phyloP scores from a whole-genome alignment of 1,284 basidiomycete genomes.

The Trichosporon coremiiforme region DNA sequence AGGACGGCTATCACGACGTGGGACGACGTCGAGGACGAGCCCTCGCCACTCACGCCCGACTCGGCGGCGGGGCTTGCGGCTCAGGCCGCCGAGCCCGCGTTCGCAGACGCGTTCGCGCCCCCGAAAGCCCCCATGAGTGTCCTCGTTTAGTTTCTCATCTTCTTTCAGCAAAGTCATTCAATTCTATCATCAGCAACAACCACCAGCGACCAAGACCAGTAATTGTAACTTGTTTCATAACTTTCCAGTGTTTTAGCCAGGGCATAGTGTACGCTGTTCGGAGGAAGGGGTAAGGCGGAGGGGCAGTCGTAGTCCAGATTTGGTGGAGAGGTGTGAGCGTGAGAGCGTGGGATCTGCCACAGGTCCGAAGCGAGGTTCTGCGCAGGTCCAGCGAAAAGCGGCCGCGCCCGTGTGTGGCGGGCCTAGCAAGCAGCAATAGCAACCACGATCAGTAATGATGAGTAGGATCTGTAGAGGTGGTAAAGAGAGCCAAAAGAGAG shows the following conservation, averaged over 20 bases:
- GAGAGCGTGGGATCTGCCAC: not conserved
- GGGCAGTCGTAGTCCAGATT: not conserved
- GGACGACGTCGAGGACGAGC: conserved; percentile 18
- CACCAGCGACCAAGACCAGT: not conserved
- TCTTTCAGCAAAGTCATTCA: not conserved
- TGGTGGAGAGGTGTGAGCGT: not conserved
- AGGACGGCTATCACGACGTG: conserved; percentile 26
- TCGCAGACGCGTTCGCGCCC: not conserved
- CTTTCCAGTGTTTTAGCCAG: not conserved
- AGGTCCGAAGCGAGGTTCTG: not conserved
- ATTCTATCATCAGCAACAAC: not conserved
- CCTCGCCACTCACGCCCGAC: not conserved
- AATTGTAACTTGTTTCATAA: conserved; percentile 11
- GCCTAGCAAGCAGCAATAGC: not conserved
- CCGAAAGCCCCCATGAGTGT: conserved; percentile 8
- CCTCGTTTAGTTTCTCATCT: not conserved
- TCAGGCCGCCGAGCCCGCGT: conserved; percentile 9
- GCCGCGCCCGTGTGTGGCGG: not conserved
- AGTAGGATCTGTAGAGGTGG: not conserved
- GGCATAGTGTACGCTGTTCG: not conserved
- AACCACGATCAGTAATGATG: not conserved
- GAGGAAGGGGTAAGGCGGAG: too few species aligned
- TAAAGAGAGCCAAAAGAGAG: not conserved
- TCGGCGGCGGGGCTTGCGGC: not conserved
- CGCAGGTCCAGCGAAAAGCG: not conserved